These are phyloP conservation scores for Paulownia fortunei DNA, from an alignment of 257 asterid species.

Conservation along the genomic window DNA sequence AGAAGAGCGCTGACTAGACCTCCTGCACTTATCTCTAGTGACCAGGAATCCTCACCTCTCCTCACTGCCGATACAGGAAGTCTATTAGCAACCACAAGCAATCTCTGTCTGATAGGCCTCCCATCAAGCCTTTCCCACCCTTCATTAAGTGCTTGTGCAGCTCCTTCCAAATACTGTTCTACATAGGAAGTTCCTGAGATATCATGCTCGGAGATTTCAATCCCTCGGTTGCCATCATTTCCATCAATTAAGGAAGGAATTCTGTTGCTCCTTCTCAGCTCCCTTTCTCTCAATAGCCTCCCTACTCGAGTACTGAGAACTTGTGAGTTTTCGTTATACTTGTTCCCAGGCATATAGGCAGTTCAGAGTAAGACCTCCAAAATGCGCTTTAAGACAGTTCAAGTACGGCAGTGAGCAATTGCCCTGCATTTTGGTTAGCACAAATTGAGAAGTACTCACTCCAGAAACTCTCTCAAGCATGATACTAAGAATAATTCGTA, in stretches of 20 bases:
- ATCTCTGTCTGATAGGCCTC: constrained; percentile 68
- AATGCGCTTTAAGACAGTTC: constrained; percentile 47
- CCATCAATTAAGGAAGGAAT: constrained; percentile 48
- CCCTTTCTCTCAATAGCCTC: constrained; percentile 79
- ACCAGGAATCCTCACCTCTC: constrained; percentile 92
- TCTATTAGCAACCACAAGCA: constrained; percentile 95
- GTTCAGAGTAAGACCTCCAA: constrained; percentile 45
- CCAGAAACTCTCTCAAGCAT: constrained; percentile 32
- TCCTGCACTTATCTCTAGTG: constrained; percentile 96
- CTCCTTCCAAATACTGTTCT: constrained; percentile 71
- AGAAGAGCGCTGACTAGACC: constrained; percentile 97
- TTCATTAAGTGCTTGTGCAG: constrained; percentile 55
- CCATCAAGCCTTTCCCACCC: constrained; percentile 71
- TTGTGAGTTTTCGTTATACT: constrained; percentile 56
- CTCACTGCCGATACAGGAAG: constrained; percentile 97
- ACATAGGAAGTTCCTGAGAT: constrained; percentile 43
- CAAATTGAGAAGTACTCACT: constrained; percentile 36
- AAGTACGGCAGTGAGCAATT: constrained; percentile 50
- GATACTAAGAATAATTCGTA: constrained; percentile 21
- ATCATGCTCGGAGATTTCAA: constrained; percentile 54
- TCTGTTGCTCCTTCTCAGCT: constrained; percentile 60
- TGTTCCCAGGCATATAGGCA: constrained; percentile 87
- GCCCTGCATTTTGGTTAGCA: constrained; percentile 65
- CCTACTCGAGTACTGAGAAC: constrained; percentile 53
- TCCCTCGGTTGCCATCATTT: constrained; percentile 48